A percentile compares a stretch with the other conserved stretches of the same genome.
Evolutionary conservation across 2,329 filamentous ascomycete genomes (phyloP).

Genomic region (Dendrostoma leiphaemia): DNA sequence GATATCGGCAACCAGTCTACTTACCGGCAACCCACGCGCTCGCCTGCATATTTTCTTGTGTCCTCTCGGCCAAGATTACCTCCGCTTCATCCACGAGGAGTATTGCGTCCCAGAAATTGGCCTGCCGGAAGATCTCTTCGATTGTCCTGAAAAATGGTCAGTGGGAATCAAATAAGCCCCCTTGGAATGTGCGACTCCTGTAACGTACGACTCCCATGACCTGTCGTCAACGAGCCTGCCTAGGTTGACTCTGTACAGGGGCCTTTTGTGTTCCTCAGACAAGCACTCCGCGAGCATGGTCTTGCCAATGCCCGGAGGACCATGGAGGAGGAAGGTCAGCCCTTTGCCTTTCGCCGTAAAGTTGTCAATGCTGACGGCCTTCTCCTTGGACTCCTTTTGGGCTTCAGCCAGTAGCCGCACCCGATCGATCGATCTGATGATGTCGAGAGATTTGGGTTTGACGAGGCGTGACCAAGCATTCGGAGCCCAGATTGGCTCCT

Average conservation of each 20-base stretch:
- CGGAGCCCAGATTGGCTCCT: background rate
- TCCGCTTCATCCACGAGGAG: slow-evolving; percentile 8
- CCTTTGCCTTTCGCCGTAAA: background rate
- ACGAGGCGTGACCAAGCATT: background rate
- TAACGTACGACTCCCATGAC: background rate
- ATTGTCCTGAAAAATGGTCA: too few relatives aligned
- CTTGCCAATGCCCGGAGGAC: background rate
- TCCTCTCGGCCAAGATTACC: background rate
- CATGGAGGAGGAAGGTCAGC: background rate
- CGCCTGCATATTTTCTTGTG: background rate
- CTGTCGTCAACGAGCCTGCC: background rate
- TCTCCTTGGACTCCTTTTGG: background rate
- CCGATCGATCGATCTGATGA: background rate
- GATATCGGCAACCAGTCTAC: background rate
- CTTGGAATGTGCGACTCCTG: too few relatives aligned
- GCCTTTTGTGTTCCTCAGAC: background rate
- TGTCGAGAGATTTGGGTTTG: background rate
- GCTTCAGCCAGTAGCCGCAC: background rate
- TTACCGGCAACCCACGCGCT: slow-evolving; percentile 1
- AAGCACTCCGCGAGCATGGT: background rate
- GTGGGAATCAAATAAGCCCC: too few relatives aligned
- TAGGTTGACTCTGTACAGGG: background rate
- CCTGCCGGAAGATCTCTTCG: background rate
- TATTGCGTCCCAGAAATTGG: slow-evolving; percentile 2
- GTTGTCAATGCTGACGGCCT: background rate